Base-by-base conservation (phyloP, 768 basidiomycete genomes). In the Amanita exitialis region DNA sequence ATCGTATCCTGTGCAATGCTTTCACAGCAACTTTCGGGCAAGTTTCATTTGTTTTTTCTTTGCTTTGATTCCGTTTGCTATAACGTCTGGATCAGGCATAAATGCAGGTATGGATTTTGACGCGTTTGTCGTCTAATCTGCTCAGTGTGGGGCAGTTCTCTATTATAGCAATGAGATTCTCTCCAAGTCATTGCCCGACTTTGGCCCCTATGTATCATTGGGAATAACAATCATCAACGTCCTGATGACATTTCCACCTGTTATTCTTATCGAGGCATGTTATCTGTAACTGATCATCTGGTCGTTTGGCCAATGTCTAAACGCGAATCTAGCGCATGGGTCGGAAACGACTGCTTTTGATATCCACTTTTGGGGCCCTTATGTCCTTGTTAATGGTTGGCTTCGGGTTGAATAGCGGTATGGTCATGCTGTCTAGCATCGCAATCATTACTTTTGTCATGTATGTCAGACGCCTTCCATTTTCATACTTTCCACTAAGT, bases 91-190 rank as follows among this genome's bases (percentile, higher is more conserved):
- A 27, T 3, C 44, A 86, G 87, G 88, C 15, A 83, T 90, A 60
- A 90, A 89, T 62, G 86, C 85, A 60, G 77, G 83, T 79, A 56
- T 57, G 54, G 38, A 28, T 18, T 36, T 45, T 30, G 43, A 16
- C 9, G 30, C 35, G 16, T 32, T 21, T 27, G 6, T 7, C 32
- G 7, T 42, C 5, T 48, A 12, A 39, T 46, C 12, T 16, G 44
- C 34, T 48, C 52, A 52, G 56, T 48, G 20, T 20, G 25, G 52
- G 25, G 23, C 61, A 84, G 92, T 95, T 23, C 73, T 95, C 49
- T 95, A 92, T 64, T 95, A 94, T 67, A 90, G 86, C 66, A 93
- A 90, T 57, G 78, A 83, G 44, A 96, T 96, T 56, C 76, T 96
- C 21, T 78, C 82, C 21, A 85, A 79, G 53, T 76, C 90, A 2